These are phyloP conservation scores for Colletotrichum endophyticum DNA, from an alignment of 2,329 filamentous ascomycete species.

Conservation along the genomic window DNA sequence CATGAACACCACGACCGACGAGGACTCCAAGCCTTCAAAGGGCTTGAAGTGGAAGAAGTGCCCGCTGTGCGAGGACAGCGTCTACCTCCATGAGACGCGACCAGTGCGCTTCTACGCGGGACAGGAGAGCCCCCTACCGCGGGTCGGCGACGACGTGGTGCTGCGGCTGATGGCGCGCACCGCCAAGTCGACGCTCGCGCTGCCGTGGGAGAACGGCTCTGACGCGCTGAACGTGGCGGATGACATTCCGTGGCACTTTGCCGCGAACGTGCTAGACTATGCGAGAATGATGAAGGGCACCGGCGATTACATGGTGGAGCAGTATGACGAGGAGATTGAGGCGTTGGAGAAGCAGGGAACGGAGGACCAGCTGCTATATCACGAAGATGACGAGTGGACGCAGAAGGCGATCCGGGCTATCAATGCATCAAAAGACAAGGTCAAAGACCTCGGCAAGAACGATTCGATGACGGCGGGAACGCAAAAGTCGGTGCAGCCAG, in stretches of 20 bases:
- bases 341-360: constrained; percentile 78
- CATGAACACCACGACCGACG: constrained; percentile 84
- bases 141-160: constrained; percentile 88
- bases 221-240: constrained; percentile 73
- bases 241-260: constrained; percentile 93
- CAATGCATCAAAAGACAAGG: constrained; percentile 75
- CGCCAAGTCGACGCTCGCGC: constrained; percentile 80
- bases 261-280: constrained; percentile 92
- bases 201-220: constrained; percentile 80
- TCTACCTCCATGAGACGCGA: constrained; percentile 90
- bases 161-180: constrained; percentile 84
- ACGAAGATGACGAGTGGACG: constrained; percentile 91
- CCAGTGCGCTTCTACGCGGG: constrained; percentile 91
- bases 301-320: constrained; percentile 81
- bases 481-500: constrained; percentile 35
- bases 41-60: constrained; percentile 90
- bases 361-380: constrained; percentile 91
- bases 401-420: constrained; percentile 81
- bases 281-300: constrained; percentile 95
- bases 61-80: constrained; percentile 90
- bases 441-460: constrained; percentile 50
- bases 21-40: constrained; percentile 71
- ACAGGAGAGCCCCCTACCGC: constrained; percentile 81
- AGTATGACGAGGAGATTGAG: constrained; percentile 80
- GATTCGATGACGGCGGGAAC: constrained; percentile 21